Evolutionary conservation across 2,329 filamentous ascomycete genomes (phyloP), one percentile per base, ranked within the genome.

Genomic region (Dactylonectria macrodidyma): DNA sequence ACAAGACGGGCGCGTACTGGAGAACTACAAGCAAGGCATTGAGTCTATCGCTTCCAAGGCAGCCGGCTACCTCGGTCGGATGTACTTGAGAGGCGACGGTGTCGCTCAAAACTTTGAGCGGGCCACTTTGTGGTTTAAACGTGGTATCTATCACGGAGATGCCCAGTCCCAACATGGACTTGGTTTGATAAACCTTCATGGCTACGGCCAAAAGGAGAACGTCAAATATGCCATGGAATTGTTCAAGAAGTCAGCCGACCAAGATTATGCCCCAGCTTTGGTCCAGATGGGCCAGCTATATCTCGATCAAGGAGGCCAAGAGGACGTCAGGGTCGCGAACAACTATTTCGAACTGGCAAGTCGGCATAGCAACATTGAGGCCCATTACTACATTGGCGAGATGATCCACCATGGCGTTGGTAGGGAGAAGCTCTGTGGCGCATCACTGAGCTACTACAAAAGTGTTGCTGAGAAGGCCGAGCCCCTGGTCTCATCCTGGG

Each of bases 381-480:
- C 95, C 0, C 94, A 93, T 78, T 98, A 97, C 82, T 97, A 97
- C 79, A 89, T 98, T 4, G 95, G 94, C 2, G 95, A 98, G 81
- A 90, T 97, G 84, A 92, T 91, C 26, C 89, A 95, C 73, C 89
- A 93, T 69, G 95, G 93, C 0, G 88, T 97, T 34, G 94, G 93
- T 5, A 88, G 93, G 41, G 93, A 97, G 71, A 91, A 91, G 73
- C 91, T 92, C 12, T 98, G 95, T 76, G 87, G 86, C 8, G 87
- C 93, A 65, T 94, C 95, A 2, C 87, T 94, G 48, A 88, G 88
- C 12, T 97, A 96, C 79, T 98, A 97, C 82, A 95, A 95, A 81
- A 88, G 87, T 71, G 92, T 95, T 10, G 90, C 92, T 2, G 92
- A 95, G 78, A 90, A 89, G 74, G 91, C 91, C 3, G 92, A 95